Evolutionary conservation across 192 early-diverging fungal species (phyloP).

Genomic region (Backusella sp.): DNA sequence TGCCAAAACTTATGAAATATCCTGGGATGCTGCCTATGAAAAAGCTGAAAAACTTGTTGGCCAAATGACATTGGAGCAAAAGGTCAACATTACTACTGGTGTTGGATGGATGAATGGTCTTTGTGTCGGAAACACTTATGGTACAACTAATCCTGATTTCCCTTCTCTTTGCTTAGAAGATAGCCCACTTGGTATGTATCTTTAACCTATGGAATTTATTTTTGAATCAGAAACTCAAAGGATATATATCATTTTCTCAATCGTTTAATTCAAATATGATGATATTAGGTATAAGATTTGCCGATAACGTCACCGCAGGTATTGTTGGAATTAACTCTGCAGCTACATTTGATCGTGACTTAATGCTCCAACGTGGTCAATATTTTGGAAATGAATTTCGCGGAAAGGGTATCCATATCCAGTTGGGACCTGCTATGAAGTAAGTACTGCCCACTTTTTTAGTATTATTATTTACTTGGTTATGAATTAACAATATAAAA

Average conservation of each 20-base stretch:
- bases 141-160: constrained; percentile 39
- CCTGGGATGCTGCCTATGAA: constrained; percentile 30
- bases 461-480: too few species aligned
- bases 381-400: constrained; percentile 54
- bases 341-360: constrained; percentile 52
- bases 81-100: constrained; percentile 49
- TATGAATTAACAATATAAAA: too few species aligned
- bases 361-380: constrained; percentile 48
- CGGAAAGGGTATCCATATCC: constrained; percentile 55
- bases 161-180: constrained; percentile 38
- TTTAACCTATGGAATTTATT: neutral
- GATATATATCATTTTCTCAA: neutral
- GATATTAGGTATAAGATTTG: constrained; percentile 36
- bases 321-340: constrained; percentile 56
- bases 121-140: constrained; percentile 53
- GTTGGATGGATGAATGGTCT: constrained; percentile 36
- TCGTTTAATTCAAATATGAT: neutral
- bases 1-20: neutral
- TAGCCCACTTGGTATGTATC: constrained; percentile 15
- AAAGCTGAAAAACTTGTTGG: constrained; percentile 30
- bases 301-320: constrained; percentile 44
- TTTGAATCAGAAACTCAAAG: neutral
- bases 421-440: constrained; percentile 48
- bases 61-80: constrained; percentile 43
- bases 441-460: too few species aligned